phyloP scores from a whole-genome alignment of 1,284 basidiomycete species.

The Somion occarium region DNA sequence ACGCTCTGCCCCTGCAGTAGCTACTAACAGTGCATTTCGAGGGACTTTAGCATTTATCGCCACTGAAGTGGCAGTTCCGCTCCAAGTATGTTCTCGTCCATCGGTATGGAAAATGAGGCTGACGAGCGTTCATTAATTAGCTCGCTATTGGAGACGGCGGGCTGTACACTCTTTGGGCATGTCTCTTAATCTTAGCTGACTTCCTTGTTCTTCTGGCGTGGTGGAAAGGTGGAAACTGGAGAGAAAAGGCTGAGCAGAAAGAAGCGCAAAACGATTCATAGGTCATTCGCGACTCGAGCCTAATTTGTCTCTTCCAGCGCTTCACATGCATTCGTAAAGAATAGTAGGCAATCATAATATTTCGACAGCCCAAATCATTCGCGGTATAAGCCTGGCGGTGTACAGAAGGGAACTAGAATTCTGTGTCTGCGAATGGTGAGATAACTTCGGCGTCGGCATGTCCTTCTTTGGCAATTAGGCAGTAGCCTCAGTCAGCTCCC shows the following conservation, averaged over 20 bases:
- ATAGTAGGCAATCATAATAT: too few relatives aligned
- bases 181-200: slow-evolving; percentile 49
- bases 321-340: too few relatives aligned
- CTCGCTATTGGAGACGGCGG: slow-evolving; percentile 64
- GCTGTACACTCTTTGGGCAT: slow-evolving; percentile 70
- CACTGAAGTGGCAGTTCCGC: slow-evolving; percentile 62
- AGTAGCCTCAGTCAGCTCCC: too few relatives aligned
- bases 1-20: slow-evolving; percentile 65
- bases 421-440: not conserved
- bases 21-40: slow-evolving; percentile 67
- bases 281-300: too few relatives aligned
- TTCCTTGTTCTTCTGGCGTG: slow-evolving; percentile 50
- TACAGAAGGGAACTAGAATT: not conserved
- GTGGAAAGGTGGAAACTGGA: slow-evolving; percentile 39
- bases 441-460: not conserved
- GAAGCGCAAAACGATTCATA: slow-evolving; percentile 15
- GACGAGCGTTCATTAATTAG: slow-evolving; percentile 19
- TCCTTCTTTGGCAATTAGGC: not conserved
- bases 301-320: too few relatives aligned
- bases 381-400: too few relatives aligned
- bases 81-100: slow-evolving; percentile 41
- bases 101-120: not conserved
- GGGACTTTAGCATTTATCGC: slow-evolving; percentile 68
- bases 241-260: slow-evolving; percentile 28
- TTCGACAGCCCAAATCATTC: too few relatives aligned